Evolutionary conservation across 306 rosid species (phyloP).

Genomic region (Glycyrrhiza uralensis): DNA sequence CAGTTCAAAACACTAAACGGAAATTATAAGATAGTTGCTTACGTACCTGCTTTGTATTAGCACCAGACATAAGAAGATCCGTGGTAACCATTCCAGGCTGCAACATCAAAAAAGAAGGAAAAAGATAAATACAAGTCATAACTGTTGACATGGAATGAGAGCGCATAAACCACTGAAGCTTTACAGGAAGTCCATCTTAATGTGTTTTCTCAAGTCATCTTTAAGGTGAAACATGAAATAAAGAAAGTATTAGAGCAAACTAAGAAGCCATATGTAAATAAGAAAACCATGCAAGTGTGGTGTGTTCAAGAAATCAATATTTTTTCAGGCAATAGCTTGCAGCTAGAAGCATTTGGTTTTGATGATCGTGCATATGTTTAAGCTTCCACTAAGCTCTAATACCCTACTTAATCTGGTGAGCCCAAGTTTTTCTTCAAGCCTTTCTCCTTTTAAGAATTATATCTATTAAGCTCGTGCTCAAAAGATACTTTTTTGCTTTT

Average conservation of each 20-base stretch:
- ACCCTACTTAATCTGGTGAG: neutral
- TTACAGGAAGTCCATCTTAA: neutral
- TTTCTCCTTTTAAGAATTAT: neutral
- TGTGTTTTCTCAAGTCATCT: neutral
- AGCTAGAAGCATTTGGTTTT: neutral
- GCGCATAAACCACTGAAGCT: neutral
- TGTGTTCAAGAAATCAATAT: neutral
- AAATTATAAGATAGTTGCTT: conserved; percentile 6
- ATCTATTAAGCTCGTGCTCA: neutral
- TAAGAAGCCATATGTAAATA: neutral
- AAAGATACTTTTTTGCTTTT: neutral
- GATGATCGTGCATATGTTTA: neutral
- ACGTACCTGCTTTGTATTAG: conserved; percentile 80
- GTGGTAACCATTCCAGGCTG: conserved; percentile 99
- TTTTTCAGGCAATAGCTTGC: neutral
- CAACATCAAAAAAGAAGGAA: conserved; percentile 24
- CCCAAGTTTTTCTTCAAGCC: neutral
- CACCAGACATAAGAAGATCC: conserved; percentile 98
- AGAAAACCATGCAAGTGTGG: neutral
- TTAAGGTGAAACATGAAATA: conserved; percentile 11
- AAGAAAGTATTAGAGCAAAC: neutral
- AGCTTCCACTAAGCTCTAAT: neutral
- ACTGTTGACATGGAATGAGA: neutral
- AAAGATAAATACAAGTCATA: neutral
- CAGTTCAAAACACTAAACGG: neutral